A percentile compares a stretch with the other conserved stretches of the same genome.
Evolutionary conservation across 2,329 filamentous ascomycete species (phyloP).

Genomic region (Fusarium aywerte): DNA sequence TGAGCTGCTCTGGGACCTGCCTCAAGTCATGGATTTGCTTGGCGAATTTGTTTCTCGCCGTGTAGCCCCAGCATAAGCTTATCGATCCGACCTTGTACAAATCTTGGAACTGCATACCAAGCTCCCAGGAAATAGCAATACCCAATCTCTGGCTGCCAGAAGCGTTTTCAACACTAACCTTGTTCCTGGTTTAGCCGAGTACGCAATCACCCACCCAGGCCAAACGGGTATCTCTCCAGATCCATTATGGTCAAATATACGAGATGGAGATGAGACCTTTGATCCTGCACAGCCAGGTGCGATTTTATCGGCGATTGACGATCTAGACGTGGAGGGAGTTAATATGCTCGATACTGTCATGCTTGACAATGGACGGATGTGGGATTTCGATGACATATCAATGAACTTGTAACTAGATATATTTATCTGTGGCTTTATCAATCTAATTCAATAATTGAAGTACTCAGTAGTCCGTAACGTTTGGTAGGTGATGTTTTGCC

Average conservation of each 20-base stretch:
- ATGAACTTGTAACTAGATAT: not conserved
- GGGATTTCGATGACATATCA: conserved; percentile 19
- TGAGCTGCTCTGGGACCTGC: conserved; percentile 35
- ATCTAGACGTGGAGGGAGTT: conserved; percentile 18
- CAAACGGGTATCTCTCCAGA: conserved; percentile 24
- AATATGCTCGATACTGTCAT: conserved; percentile 16
- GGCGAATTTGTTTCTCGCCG: conserved; percentile 33
- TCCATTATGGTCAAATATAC: conserved; percentile 34
- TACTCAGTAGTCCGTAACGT: no score
- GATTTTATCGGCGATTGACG: conserved; percentile 34
- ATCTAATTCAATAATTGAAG: no score
- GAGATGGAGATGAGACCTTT: not conserved
- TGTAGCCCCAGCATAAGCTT: conserved; percentile 36
- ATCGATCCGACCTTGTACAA: conserved; percentile 29
- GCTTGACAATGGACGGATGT: conserved; percentile 31
- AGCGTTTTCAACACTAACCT: not conserved
- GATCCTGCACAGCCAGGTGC: conserved; percentile 14
- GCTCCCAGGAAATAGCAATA: conserved; percentile 2
- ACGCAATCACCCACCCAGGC: conserved; percentile 14
- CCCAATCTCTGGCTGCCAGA: no score
- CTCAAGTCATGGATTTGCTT: conserved; percentile 33
- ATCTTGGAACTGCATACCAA: conserved; percentile 33
- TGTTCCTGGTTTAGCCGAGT: conserved; percentile 7
- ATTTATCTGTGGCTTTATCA: not conserved
- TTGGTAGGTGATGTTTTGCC: not conserved